Percentiles rank a stretch among this genome's conserved stretches.
phyloP scores from a whole-genome alignment of 148 eudicot species.

The Suaeda aralocaspica region DNA sequence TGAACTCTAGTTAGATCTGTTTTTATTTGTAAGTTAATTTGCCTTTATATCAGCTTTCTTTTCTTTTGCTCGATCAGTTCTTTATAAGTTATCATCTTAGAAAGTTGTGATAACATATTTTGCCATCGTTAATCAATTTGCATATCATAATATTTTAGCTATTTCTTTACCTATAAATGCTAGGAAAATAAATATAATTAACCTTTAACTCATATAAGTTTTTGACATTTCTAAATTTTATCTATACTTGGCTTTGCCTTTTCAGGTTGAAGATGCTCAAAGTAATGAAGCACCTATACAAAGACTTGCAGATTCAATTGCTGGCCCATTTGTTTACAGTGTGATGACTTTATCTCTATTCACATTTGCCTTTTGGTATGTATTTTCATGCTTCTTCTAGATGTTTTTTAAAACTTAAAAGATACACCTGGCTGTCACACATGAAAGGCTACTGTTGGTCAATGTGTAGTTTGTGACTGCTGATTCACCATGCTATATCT shows the following conservation, averaged over 20 bases:
- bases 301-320: slow-evolving; percentile 93
- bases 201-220: no score
- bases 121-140: no score
- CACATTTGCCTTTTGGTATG: slow-evolving; percentile 91
- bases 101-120: no score
- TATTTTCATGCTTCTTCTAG: slow-evolving; percentile 10
- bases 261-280: slow-evolving; percentile 97
- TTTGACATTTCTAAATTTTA: not conserved
- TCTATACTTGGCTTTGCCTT: slow-evolving; percentile 11
- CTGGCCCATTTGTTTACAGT: slow-evolving; percentile 90
- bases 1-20: no score
- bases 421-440: not conserved
- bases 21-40: no score
- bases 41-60: no score
- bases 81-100: no score
- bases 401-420: slow-evolving; percentile 1
- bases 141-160: no score
- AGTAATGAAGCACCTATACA: slow-evolving; percentile 98
- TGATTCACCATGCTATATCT: not conserved
- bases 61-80: no score
- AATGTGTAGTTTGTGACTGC: no score
- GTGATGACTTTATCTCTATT: slow-evolving; percentile 82
- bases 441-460: not conserved
- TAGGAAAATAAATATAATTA: no score
- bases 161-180: no score